Base-by-base conservation (phyloP, 306 rosid species). In the Myrica gale region DNA sequence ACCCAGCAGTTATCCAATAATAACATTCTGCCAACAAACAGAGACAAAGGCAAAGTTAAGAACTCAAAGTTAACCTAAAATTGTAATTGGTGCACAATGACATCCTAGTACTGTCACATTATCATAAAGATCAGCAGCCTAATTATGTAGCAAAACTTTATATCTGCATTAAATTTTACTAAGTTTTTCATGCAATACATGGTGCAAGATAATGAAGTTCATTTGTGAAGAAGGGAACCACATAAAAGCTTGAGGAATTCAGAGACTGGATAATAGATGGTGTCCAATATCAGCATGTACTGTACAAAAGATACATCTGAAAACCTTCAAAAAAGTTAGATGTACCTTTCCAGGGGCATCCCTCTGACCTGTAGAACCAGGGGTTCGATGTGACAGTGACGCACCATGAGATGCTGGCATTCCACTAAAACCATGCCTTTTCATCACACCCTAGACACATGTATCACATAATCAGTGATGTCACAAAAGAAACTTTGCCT, bases 341-440 rank as follows among this genome's bases (percentile, higher is more conserved):
- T 81, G 55, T 48, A 92, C 99, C 97, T 45, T 96, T 81, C 97
- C 97, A 45, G 89, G 88, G 78, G 80, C 80, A 79, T 85, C 92
- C 77, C 89, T 78, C 81, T 82, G 90, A 72, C 99, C 98, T 1
- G 86, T 81, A 65, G 99, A 95, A 79, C 99, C 99, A 61, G 8
- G 6, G 47, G 82, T 78, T 76, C 97, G 86, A 79, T 90, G 93
- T 0, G 90, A 74, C 71, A 51, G 2, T 26, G 99, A 96, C 19
- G 87, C 80, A 76, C 99, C 99, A 50, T 92, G 98, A 76, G 85
- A 69, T 68, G 92, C 99, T 16, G 98, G 92, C 79, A 63, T 48
- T 78, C 99, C 99, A 1, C 17, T 19, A 84, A 82, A 88, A 0
- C 58, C 48, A 47, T 83, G 72, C 63, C 83, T 80, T 85, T 87